Base-by-base conservation (phyloP, 495 filamentous ascomycete genomes). In the Daldinia loculata region DNA sequence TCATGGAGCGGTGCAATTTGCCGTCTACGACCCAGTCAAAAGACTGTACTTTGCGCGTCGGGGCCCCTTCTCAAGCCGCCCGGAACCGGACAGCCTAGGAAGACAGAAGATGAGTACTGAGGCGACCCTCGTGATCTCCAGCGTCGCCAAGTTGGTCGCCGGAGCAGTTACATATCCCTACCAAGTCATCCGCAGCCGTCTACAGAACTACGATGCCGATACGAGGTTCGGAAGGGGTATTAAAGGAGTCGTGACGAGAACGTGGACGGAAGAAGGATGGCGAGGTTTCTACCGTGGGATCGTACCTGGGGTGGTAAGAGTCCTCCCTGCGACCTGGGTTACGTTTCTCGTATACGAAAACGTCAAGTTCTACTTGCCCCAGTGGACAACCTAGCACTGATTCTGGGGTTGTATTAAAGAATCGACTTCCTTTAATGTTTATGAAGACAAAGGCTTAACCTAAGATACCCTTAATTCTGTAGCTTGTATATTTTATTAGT, bases 261-360 rank as follows among this genome's bases (percentile, higher is more conserved):
- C 96, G 26, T 96, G 90, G 92, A 78, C 75, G 29, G 86, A 89
- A 66, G 94, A 98, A 75, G 95, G 95, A 0, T 66, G 90, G 45
- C 82, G 85, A 4, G 95, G 95, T 3, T 98, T 98, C 75, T 99
- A 98, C 82, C 93, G 93, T 75, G 95, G 95, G 4, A 84, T 98
- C 59, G 89, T 92, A 38, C 94, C 95, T 6, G 97, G 95, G 67
- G 83, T 97, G 43, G 80, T 97, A 61, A 87, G 95, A 62, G 95
- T 98, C 51, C 77, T 99, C 76, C 95, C 95, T 14, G 93, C 93
- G 58, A 98, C 95, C 14, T 97, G 95, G 88, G 92, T 97, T 45
- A 98, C 95, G n/a, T 98, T 99, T 77, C 78, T 99, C 72, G 94
- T 98, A 52, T 98, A 98, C 80, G 95, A 99, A 83, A 98, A 98